phyloP scores from a whole-genome alignment of 129 eudicot species.

The Lactuca sativa region DNA sequence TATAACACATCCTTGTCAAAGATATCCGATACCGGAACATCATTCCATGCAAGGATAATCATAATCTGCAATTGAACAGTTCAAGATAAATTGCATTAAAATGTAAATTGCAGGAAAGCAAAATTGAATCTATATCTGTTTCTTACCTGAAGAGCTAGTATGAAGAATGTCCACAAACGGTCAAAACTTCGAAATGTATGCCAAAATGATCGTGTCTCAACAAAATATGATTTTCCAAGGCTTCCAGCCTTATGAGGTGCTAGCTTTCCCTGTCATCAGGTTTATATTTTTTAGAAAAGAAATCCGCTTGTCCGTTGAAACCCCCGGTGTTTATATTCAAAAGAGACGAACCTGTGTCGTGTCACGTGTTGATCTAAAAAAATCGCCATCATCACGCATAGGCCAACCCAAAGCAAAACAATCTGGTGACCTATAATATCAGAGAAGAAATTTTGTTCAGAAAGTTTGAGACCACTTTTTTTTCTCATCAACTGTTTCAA shows the following conservation, averaged over 20 bases:
- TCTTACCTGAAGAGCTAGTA: slow-evolving; percentile 77
- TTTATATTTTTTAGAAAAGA: slow-evolving; percentile 20
- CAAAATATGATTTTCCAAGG: slow-evolving; percentile 78
- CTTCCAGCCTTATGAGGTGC: slow-evolving; percentile 42
- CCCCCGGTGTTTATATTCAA: slow-evolving; percentile 10
- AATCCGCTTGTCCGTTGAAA: background rate
- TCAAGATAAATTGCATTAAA: slow-evolving; percentile 20
- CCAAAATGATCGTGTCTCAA: slow-evolving; percentile 90
- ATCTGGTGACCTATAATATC: slow-evolving; percentile 66
- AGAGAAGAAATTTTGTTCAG: slow-evolving; percentile 10
- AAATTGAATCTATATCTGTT: slow-evolving; percentile 7
- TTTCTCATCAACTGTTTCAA: slow-evolving; percentile 6
- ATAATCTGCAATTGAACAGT: slow-evolving; percentile 57
- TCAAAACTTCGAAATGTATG: slow-evolving; percentile 89
- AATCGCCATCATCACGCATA: slow-evolving; percentile 97
- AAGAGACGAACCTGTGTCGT: slow-evolving; percentile 41
- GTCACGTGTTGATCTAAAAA: slow-evolving; percentile 75
- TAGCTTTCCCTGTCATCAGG: slow-evolving; percentile 60
- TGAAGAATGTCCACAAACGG: slow-evolving; percentile 90
- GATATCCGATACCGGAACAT: slow-evolving; percentile 42
- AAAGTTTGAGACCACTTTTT: slow-evolving; percentile 1
- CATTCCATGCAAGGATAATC: slow-evolving; percentile 82
- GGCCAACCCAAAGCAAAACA: slow-evolving; percentile 99
- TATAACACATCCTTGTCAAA: slow-evolving; percentile 59
- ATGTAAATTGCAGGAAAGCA: slow-evolving; percentile 9